Conservation (phyloP, 768 basidiomycete genomes). For the Zangia roseola region DNA sequence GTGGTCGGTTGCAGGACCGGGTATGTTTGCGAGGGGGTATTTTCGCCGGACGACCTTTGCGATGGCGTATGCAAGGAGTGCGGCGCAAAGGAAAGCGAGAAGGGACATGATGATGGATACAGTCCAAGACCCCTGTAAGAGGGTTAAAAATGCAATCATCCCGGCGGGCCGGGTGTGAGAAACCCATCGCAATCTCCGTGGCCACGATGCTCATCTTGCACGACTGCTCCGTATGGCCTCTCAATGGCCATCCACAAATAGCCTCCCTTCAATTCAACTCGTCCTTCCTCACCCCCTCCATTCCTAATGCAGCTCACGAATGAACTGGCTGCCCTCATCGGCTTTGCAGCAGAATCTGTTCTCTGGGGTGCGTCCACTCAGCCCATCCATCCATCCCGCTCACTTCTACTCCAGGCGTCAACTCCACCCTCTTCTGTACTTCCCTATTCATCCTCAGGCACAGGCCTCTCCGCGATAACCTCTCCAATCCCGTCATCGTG, state of each 20-base stretch:
- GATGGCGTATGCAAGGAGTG: slow-evolving; percentile 12
- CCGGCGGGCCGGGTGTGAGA: too few relatives aligned
- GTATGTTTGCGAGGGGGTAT: slow-evolving; percentile 22
- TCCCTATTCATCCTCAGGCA: slow-evolving; percentile 26
- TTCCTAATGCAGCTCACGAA: slow-evolving; percentile 20
- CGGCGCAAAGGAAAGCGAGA: slow-evolving; percentile 3
- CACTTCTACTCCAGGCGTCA: slow-evolving; percentile 7
- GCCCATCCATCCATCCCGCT: background rate
- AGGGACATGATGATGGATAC: background rate
- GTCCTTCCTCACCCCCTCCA: background rate
- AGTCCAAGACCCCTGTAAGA: too few relatives aligned
- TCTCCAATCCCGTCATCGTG: slow-evolving; percentile 27
- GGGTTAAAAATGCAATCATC: too few relatives aligned
- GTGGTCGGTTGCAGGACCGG: slow-evolving; percentile 33
- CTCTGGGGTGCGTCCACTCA: slow-evolving; percentile 31
- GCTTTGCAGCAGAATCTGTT: slow-evolving; percentile 36
- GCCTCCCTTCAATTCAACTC: background rate
- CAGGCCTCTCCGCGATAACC: slow-evolving; percentile 2
- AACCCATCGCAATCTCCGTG: background rate
- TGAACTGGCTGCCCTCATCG: slow-evolving; percentile 36
- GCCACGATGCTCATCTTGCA: too few relatives aligned
- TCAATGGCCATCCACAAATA: background rate
- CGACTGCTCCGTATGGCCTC: background rate
- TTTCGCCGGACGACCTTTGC: slow-evolving; percentile 15
- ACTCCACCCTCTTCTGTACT: slow-evolving; percentile 29